Evolutionary conservation across 257 asterid genomes (phyloP).

Genomic region (Solanum megistacrolobum): DNA sequence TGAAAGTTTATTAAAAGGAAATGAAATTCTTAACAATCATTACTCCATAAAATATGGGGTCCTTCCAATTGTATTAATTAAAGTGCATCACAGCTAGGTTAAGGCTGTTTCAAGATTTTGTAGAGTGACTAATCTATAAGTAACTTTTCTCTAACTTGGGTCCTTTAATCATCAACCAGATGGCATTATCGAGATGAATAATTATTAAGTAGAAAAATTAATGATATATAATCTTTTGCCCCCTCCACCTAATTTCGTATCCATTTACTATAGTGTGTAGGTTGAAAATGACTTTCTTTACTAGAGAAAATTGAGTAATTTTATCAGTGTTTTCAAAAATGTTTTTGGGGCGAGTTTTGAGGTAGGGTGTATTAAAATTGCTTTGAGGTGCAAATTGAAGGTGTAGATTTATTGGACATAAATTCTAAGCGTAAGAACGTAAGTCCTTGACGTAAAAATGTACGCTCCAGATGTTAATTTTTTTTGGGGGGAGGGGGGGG

Average conservation of each 20-base stretch:
- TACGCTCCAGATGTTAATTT: too few species aligned
- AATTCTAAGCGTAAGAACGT: too few species aligned
- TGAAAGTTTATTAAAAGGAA: constrained; percentile 8
- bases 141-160: not conserved
- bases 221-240: not conserved
- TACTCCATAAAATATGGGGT: constrained; percentile 3
- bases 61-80: not conserved
- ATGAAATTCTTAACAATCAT: constrained; percentile 5
- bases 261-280: not conserved
- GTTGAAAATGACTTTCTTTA: not conserved
- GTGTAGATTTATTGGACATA: not conserved
- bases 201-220: not conserved
- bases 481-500: too few species aligned
- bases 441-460: too few species aligned
- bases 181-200: not conserved
- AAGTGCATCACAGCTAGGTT: constrained; percentile 3
- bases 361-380: not conserved
- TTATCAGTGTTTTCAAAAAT: not conserved
- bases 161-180: not conserved
- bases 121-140: not conserved
- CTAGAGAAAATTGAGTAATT: not conserved
- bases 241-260: not conserved
- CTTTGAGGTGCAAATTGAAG: not conserved
- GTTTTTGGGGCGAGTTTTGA: not conserved
- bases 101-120: not conserved